Conservation (phyloP, 1,284 basidiomycete species). For the Paramarasmius palmivorus region DNA sequence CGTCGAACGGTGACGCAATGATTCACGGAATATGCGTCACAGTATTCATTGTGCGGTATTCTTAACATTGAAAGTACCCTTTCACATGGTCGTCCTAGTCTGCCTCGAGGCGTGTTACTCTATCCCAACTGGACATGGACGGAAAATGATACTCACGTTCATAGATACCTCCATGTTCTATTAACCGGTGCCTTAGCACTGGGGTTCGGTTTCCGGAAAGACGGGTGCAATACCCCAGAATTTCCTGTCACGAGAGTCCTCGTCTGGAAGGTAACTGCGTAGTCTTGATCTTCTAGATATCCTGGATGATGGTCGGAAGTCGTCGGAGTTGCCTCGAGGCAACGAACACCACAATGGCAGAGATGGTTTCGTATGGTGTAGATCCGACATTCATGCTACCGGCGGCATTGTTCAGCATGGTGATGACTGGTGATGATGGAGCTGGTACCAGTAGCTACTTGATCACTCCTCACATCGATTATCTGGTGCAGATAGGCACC, state of each 20-base stretch:
- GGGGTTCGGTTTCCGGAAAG: too few relatives aligned
- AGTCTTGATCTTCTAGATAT: background rate
- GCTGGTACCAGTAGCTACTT: background rate
- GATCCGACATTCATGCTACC: too few relatives aligned
- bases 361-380: background rate
- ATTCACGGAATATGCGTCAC: too few relatives aligned
- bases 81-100: too few relatives aligned
- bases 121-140: background rate
- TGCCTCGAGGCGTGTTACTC: conserved; percentile 2
- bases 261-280: too few relatives aligned
- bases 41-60: too few relatives aligned
- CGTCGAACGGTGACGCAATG: too few relatives aligned
- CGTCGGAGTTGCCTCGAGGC: background rate
- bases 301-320: background rate
- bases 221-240: too few relatives aligned
- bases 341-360: background rate
- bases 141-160: conserved; percentile 1
- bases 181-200: too few relatives aligned
- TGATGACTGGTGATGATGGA: background rate
- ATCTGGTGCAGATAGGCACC: background rate
- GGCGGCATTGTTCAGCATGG: too few relatives aligned
- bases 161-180: background rate
- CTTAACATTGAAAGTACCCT: too few relatives aligned
- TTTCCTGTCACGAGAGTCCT: too few relatives aligned
- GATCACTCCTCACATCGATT: background rate